Conservation (phyloP, 176 grass and related monocot species). For the Bonia amplexicaulis region DNA sequence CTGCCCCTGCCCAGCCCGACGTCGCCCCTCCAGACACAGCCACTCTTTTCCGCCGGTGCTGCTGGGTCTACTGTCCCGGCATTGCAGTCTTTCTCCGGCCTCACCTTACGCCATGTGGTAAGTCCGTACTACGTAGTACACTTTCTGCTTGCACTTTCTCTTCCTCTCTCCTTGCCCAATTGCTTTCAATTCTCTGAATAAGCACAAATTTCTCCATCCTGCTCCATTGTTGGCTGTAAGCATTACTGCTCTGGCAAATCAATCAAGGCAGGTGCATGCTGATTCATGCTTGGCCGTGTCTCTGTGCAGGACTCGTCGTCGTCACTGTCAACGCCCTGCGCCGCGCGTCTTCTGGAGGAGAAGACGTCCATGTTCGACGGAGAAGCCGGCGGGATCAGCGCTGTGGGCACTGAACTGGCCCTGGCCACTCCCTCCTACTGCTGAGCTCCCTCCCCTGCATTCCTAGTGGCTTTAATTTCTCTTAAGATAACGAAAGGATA, state of each 20-base stretch:
- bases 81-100: constrained; percentile 26
- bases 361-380: constrained; percentile 25
- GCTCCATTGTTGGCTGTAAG: neutral
- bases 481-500: neutral
- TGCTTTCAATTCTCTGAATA: neutral
- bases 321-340: neutral
- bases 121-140: neutral
- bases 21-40: constrained; percentile 38
- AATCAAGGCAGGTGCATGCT: neutral
- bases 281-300: neutral
- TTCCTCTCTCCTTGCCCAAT: neutral
- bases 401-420: constrained; percentile 61
- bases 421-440: constrained; percentile 52
- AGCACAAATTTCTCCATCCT: neutral
- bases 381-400: constrained; percentile 15
- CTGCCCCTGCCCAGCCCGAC: constrained; percentile 54
- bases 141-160: neutral
- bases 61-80: constrained; percentile 1
- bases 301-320: constrained; percentile 23
- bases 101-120: constrained; percentile 27
- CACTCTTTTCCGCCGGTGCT: neutral
- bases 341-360: constrained; percentile 15
- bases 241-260: neutral
- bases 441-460: constrained; percentile 17
- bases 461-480: neutral